Conservation (phyloP, 1,139 yeast species). For the Nakaseomyces nivariensis region DNA sequence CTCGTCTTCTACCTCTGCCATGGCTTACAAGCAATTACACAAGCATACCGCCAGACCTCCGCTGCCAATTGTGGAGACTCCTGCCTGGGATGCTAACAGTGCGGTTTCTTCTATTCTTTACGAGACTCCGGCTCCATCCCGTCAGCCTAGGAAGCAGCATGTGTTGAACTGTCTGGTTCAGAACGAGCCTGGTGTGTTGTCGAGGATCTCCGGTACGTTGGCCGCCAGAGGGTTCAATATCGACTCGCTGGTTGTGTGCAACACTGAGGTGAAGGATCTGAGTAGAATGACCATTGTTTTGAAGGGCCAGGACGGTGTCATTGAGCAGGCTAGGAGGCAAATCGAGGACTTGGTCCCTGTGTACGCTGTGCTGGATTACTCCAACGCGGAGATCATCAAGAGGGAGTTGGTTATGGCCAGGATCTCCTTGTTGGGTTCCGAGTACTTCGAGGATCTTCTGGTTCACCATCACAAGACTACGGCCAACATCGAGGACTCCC, state of each 20-base stretch:
- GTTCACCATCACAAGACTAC: slow-evolving; percentile 61
- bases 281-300: slow-evolving; percentile 95
- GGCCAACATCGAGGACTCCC: slow-evolving; percentile 17
- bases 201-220: slow-evolving; percentile 85
- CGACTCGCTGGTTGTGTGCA: slow-evolving; percentile 92
- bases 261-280: slow-evolving; percentile 89
- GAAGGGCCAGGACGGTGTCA: slow-evolving; percentile 89
- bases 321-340: slow-evolving; percentile 98
- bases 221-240: slow-evolving; percentile 98
- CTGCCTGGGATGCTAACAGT: slow-evolving; percentile 89
- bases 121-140: slow-evolving; percentile 78
- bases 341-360: slow-evolving; percentile 97
- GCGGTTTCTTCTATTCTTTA: slow-evolving; percentile 92
- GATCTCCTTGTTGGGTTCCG: slow-evolving; percentile 89
- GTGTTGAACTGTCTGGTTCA: slow-evolving; percentile 94
- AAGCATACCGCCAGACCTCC: slow-evolving; percentile 82
- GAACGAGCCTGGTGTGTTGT: slow-evolving; percentile 95
- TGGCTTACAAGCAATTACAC: slow-evolving; percentile 88
- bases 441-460: slow-evolving; percentile 88
- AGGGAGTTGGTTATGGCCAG: slow-evolving; percentile 87
- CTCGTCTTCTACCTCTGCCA: slow-evolving; percentile 76
- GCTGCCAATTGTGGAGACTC: slow-evolving; percentile 89
- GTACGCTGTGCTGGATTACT: slow-evolving; percentile 92
- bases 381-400: slow-evolving; percentile 79
- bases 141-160: slow-evolving; percentile 63